A percentile compares a stretch with the other conserved stretches of the same genome.
These are phyloP conservation scores for Arabis hirsuta DNA, from an alignment of 345 rosid species.

Conservation along the genomic window DNA sequence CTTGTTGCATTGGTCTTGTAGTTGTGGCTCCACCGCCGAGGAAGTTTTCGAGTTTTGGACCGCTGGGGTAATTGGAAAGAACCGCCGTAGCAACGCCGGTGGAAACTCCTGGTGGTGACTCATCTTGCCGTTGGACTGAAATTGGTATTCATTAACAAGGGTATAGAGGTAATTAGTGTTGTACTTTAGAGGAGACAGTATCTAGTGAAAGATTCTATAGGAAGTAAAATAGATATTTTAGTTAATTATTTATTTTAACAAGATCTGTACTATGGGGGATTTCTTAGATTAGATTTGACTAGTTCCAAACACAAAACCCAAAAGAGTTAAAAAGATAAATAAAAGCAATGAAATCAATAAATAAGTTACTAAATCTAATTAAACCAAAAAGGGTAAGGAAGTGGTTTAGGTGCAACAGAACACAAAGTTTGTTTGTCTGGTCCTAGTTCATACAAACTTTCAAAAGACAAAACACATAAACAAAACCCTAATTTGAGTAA, in stretches of 20 bases:
- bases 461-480: slow-evolving; percentile 3
- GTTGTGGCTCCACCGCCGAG: slow-evolving; percentile 52
- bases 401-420: slow-evolving; percentile 32
- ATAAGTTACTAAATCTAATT: slow-evolving; percentile 6
- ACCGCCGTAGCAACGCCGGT: slow-evolving; percentile 45
- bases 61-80: slow-evolving; percentile 58
- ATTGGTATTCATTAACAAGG: neutral
- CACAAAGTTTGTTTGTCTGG: slow-evolving; percentile 14
- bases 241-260: neutral
- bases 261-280: slow-evolving; percentile 4
- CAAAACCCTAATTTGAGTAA: neutral
- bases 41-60: slow-evolving; percentile 77
- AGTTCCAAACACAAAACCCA: slow-evolving; percentile 8
- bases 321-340: neutral
- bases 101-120: slow-evolving; percentile 31
- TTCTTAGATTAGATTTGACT: slow-evolving; percentile 33
- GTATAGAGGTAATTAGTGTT: slow-evolving; percentile 27
- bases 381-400: slow-evolving; percentile 23
- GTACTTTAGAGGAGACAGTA: slow-evolving; percentile 31
- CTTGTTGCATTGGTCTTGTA: slow-evolving; percentile 41
- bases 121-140: slow-evolving; percentile 41
- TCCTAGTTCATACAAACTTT: slow-evolving; percentile 17
- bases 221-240: neutral
- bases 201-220: slow-evolving; percentile 42
- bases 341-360: neutral